Percentiles rank a stretch among this genome's conserved stretches.
Conservation (phyloP, 805 yeast species). For the Zygoascus biomembranicola region DNA sequence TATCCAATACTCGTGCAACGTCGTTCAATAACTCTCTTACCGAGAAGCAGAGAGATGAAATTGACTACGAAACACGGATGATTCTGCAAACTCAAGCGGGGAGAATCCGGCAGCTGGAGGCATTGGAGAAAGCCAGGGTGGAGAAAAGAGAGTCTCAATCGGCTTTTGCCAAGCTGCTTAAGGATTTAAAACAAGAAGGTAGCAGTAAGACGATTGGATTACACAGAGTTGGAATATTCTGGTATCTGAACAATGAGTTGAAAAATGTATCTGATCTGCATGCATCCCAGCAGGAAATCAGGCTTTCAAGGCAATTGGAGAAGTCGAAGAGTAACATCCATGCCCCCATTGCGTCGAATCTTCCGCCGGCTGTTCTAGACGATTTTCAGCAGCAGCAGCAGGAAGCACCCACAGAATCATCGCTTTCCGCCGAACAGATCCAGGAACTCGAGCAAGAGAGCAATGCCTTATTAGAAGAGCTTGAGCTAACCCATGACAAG, state of each 20-base stretch:
- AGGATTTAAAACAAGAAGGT: constrained; percentile 22
- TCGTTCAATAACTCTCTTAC: constrained; percentile 19
- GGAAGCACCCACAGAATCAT: neutral
- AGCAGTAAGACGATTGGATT: constrained; percentile 20
- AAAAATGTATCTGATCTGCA: constrained; percentile 26
- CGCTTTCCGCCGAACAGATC: constrained; percentile 15
- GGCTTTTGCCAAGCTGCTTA: constrained; percentile 7
- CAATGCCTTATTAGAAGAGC: constrained; percentile 29
- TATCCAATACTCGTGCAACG: constrained; percentile 19
- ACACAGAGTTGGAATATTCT: constrained; percentile 32
- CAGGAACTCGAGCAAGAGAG: constrained; percentile 30
- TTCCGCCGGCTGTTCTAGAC: neutral
- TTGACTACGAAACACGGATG: constrained; percentile 31
- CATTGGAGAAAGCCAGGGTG: constrained; percentile 20
- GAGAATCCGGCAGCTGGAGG: constrained; percentile 23
- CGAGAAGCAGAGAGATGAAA: constrained; percentile 31
- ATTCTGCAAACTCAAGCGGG: constrained; percentile 28
- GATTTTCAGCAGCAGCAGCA: neutral
- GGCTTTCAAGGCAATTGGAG: constrained; percentile 24
- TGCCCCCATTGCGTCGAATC: neutral
- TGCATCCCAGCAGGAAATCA: constrained; percentile 29
- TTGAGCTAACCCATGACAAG: constrained; percentile 28
- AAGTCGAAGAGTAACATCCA: constrained; percentile 17
- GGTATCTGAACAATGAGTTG: constrained; percentile 26
- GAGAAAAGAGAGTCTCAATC: constrained; percentile 9